Evolutionary conservation across 116 monocot genomes (phyloP).

Genomic region (Zostera marina): DNA sequence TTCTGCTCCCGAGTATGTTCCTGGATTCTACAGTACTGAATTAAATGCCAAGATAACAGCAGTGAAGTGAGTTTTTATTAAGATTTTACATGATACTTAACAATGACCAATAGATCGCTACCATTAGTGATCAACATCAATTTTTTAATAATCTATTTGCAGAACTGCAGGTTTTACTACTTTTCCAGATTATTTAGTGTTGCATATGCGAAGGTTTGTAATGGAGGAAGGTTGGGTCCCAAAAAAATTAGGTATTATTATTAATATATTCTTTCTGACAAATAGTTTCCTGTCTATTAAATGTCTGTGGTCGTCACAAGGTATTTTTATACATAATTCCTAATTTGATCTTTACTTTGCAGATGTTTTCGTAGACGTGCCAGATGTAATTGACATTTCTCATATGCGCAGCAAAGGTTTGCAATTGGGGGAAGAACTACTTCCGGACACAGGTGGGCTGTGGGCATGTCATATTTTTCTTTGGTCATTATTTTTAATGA

Average conservation of each 20-base stretch:
- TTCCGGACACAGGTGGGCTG: constrained; percentile 70
- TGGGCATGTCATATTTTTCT: constrained; percentile 6
- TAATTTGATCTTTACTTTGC: constrained; percentile 5
- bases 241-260: constrained; percentile 71
- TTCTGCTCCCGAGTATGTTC: constrained; percentile 78
- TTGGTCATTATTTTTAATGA: background rate
- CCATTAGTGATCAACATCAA: too few relatives aligned
- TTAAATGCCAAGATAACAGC: constrained; percentile 88
- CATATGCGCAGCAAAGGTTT: constrained; percentile 85
- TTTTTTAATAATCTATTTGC: constrained; percentile 2
- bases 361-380: constrained; percentile 98
- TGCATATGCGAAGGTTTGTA: constrained; percentile 96
- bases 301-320: background rate
- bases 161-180: constrained; percentile 86
- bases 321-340: background rate
- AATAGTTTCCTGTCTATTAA: too few relatives aligned
- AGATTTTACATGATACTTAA: background rate
- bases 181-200: constrained; percentile 90
- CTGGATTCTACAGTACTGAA: constrained; percentile 84
- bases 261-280: background rate
- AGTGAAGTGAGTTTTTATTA: constrained; percentile 50
- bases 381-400: constrained; percentile 77
- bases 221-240: constrained; percentile 98
- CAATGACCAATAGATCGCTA: too few relatives aligned
- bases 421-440: constrained; percentile 79